Evolutionary conservation across 495 filamentous ascomycete genomes (phyloP), one percentile per base, ranked within the genome.

Genomic region (Daldinia bambusicola): DNA sequence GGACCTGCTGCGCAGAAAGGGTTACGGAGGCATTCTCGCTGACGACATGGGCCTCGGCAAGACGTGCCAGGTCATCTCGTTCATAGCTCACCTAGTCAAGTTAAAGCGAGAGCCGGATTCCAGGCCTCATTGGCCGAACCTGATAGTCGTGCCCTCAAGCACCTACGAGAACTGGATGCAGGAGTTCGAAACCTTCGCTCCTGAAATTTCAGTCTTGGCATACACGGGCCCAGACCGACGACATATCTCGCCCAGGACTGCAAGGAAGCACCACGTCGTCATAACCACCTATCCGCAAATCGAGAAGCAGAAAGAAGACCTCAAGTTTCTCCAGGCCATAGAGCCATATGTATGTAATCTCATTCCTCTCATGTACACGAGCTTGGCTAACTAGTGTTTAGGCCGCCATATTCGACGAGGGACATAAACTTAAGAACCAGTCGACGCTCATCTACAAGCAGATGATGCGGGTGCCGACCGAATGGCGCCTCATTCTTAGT

Each of bases 41-140:
- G 95, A 99, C 76, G 95, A 99, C 70, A 99, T 99, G 95, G 95
- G 95, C 48, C 85, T 98, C 8, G 95, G 95, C 10, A 99, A 99
- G 83, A 99, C 95, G 0, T 97, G 93, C 71, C 94, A 98, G 74
- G 93, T 99, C 60, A 97, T 99, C 70, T 88, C 93, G 0, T 94
- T 98, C 76, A 85, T 99, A 22, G 89, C 94, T 4, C 91, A 97
- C 69, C 82, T 99, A 6, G 87, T 89, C 13, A 88, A 93, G 70
- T 87, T 73, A 2, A 77, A 76, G 45, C 63, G 67, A 7, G 57
- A 64, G 13, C 43, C 67, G 7, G 67, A 82, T 26, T 80, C 89
- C 13, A 86, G 85, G 53, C 16, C 32, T 2, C 93, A 79, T 0
- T 85, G 94, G 58, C 92, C 94, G 34, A 94, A 97, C 76, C 80